These are phyloP conservation scores for Alternaria incomplexa DNA, from an alignment of 2,329 filamentous ascomycete species.

Conservation along the genomic window DNA sequence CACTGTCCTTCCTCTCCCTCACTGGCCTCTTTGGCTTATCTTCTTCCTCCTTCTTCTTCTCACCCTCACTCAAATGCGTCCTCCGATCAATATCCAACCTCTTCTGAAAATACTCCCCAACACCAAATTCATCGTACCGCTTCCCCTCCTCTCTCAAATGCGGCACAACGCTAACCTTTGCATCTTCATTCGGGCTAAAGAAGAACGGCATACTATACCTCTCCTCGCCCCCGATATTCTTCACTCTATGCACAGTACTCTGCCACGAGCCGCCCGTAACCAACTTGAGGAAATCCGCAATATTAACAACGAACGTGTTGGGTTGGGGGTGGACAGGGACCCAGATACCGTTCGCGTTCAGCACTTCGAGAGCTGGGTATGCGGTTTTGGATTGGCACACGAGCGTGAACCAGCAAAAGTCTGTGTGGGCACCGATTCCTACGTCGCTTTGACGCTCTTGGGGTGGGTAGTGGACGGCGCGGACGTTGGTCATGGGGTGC, in stretches of 20 bases:
- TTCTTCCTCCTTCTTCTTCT: not conserved
- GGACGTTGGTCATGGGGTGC: slow-evolving; percentile 52
- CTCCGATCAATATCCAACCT: slow-evolving; percentile 40
- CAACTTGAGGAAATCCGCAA: slow-evolving; percentile 51
- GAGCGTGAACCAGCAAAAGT: slow-evolving; percentile 54
- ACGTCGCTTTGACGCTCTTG: slow-evolving; percentile 39
- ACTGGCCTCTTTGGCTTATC: not conserved
- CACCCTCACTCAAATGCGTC: slow-evolving; percentile 35
- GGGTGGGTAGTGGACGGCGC: slow-evolving; percentile 51
- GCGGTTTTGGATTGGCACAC: slow-evolving; percentile 40
- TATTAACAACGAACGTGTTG: slow-evolving; percentile 50
- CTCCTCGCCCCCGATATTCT: slow-evolving; percentile 48
- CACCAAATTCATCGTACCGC: slow-evolving; percentile 37
- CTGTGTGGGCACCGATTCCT: slow-evolving; percentile 52
- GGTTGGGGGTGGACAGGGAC: slow-evolving; percentile 46
- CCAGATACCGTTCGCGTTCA: slow-evolving; percentile 52
- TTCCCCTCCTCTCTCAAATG: slow-evolving; percentile 33
- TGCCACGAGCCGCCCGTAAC: slow-evolving; percentile 51
- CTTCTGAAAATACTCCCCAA: slow-evolving; percentile 43
- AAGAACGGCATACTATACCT: slow-evolving; percentile 53
- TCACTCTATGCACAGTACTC: slow-evolving; percentile 50
- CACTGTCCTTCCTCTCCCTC: slow-evolving; percentile 1
- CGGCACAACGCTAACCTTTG: slow-evolving; percentile 38
- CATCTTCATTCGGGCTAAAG: slow-evolving; percentile 46
- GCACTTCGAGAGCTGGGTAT: slow-evolving; percentile 47